Evolutionary conservation across 208 protist species (phyloP).

Genomic region (Acanthamoeba castellanii): DNA sequence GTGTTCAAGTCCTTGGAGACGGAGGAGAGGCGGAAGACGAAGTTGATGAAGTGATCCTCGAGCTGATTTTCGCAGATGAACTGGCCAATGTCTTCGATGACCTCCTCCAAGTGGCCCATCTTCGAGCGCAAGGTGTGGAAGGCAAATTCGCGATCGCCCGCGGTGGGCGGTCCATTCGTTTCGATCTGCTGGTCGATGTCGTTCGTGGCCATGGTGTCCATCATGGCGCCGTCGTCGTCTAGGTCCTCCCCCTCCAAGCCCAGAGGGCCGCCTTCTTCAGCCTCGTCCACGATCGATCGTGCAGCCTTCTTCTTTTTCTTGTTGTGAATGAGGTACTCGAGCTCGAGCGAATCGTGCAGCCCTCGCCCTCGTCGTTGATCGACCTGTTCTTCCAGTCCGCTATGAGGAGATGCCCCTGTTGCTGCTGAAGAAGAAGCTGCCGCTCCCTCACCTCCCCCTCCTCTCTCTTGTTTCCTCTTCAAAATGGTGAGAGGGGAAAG

Average conservation of each 20-base stretch:
- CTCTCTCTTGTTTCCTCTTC: not conserved
- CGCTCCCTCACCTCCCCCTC: not conserved
- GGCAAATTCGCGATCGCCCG: not conserved
- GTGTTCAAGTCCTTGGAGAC: constrained; percentile 21
- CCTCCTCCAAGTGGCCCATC: constrained; percentile 34
- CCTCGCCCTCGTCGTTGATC: not conserved
- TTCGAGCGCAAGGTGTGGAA: constrained; percentile 45
- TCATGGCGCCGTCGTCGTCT: not conserved
- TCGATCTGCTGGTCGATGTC: not conserved
- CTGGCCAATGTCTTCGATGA: constrained; percentile 46
- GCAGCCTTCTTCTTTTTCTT: constrained; percentile 22
- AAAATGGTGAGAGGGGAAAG: not conserved
- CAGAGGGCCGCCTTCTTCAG: not conserved
- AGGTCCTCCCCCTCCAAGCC: not conserved
- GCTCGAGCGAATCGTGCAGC: not conserved
- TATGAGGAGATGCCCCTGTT: too few relatives aligned
- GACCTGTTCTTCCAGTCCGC: not conserved
- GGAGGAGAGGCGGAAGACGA: constrained; percentile 31
- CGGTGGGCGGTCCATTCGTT: constrained; percentile 14
- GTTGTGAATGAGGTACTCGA: constrained; percentile 2
- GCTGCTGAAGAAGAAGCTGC: not conserved
- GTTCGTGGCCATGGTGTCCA: constrained; percentile 4
- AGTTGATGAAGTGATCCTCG: constrained; percentile 39
- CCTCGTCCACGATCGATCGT: not conserved
- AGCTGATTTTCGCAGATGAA: constrained; percentile 60